These are phyloP conservation scores for Beauveria asiatica DNA, from an alignment of 2,329 filamentous ascomycete species.

Conservation along the genomic window DNA sequence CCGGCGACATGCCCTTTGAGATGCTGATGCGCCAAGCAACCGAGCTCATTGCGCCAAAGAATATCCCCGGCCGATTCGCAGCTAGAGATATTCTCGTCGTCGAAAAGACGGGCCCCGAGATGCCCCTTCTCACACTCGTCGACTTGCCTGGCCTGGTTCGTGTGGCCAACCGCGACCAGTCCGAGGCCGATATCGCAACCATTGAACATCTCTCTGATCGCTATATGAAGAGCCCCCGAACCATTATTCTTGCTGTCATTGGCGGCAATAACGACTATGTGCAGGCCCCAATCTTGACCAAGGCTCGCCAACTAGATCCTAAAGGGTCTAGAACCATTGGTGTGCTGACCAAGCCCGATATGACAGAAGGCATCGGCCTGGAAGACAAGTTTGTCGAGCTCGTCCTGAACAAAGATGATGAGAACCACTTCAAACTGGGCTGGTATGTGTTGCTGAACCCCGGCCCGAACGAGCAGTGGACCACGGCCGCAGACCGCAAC, in stretches of 20 bases:
- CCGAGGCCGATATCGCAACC: slow-evolving; percentile 41
- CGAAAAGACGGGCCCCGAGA: slow-evolving; percentile 49
- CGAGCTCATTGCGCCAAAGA: slow-evolving; percentile 42
- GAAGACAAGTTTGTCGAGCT: slow-evolving; percentile 48
- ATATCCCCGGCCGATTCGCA: slow-evolving; percentile 41
- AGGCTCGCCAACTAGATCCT: slow-evolving; percentile 42
- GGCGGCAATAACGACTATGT: slow-evolving; percentile 48
- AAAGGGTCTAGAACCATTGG: slow-evolving; percentile 41
- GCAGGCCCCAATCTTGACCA: slow-evolving; percentile 42
- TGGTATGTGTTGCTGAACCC: slow-evolving; percentile 46
- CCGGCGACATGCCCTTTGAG: slow-evolving; percentile 37
- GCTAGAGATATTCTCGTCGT: slow-evolving; percentile 47
- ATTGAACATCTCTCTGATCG: slow-evolving; percentile 43
- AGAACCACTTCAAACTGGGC: slow-evolving; percentile 42
- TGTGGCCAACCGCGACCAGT: slow-evolving; percentile 45
- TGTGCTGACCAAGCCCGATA: slow-evolving; percentile 44
- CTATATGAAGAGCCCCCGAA: slow-evolving; percentile 48
- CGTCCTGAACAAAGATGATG: slow-evolving; percentile 39
- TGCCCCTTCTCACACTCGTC: slow-evolving; percentile 52
- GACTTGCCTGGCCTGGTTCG: slow-evolving; percentile 52
- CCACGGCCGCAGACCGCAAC: slow-evolving; percentile 31
- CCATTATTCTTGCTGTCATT: slow-evolving; percentile 47
- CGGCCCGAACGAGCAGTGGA: slow-evolving; percentile 37
- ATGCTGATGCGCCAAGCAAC: slow-evolving; percentile 42
- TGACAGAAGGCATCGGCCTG: slow-evolving; percentile 43